Percentiles rank a stretch among this genome's conserved stretches.
Conservation (phyloP, 192 early-diverging fungal genomes). For the Gonapodya prolifera region DNA sequence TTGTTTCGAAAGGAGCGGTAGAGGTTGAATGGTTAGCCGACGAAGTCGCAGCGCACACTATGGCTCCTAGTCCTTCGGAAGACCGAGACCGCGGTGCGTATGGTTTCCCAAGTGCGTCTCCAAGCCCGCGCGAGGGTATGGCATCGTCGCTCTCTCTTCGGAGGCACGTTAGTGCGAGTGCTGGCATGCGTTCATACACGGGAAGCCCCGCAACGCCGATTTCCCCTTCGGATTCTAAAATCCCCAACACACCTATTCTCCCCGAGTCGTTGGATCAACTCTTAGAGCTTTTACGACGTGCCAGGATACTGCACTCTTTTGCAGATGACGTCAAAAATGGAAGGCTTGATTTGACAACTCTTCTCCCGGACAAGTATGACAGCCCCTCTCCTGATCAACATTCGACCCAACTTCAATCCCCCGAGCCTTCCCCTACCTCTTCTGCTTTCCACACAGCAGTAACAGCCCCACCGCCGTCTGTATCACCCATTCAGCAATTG, state of each 20-base stretch:
- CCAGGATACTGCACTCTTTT: not conserved
- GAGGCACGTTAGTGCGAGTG: not conserved
- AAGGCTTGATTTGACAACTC: not conserved
- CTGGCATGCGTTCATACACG: not conserved
- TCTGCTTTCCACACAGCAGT: not conserved
- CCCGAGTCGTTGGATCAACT: not conserved
- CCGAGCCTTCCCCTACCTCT: not conserved
- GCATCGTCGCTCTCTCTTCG: not conserved
- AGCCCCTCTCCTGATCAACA: not conserved
- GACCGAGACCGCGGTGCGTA: not conserved
- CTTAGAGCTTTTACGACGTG: not conserved
- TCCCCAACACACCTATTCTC: not conserved
- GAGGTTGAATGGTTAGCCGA: constrained; percentile 40
- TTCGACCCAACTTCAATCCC: not conserved
- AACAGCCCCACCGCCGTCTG: not conserved
- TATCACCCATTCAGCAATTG: not conserved
- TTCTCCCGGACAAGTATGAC: not conserved
- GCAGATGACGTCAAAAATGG: not conserved
- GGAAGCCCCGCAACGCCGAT: not conserved
- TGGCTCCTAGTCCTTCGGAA: not conserved
- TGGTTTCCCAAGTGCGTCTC: not conserved
- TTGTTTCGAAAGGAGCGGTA: constrained; percentile 31
- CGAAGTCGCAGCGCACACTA: not conserved
- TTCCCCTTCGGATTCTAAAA: not conserved
- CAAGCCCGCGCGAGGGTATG: not conserved